Evolutionary conservation across 306 rosid genomes (phyloP), one percentile per base, ranked within the genome.

Genomic region (Inga leiocalycina): DNA sequence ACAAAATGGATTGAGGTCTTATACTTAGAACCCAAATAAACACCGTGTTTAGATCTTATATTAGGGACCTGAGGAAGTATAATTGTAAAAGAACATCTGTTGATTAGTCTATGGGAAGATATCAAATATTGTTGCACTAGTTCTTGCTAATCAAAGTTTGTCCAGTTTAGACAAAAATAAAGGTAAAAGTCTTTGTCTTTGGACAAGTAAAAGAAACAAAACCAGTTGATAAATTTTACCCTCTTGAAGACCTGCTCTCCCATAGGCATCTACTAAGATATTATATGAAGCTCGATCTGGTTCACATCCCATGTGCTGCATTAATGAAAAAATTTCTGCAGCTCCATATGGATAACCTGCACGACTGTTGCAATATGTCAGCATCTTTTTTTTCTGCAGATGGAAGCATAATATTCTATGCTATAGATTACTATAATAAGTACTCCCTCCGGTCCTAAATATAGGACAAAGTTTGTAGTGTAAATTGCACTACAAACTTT

Each of bases 231-330:
- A 76, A 82, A 49, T 37, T 78, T 39, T 90, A 96, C 99, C 99
- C 59, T 90, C 91, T 59, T 89, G 97, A 79, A 94, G 89, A 74
- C 99, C 97, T 80, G 95, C 98, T 87, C 87, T 90, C 68, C 99
- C 99, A 71, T 94, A 96, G 65, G 99, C 98, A 89, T 93, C 99
- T 77, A 96, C 99, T 89, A 94, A 83, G 90, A 96, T 96, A 76
- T 92, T 96, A 83, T 92, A 91, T 65, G 97, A 93, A 39, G 98
- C 99, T 88, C 94, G 89, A 90, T 96, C 97, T 51, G 99, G 97
- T 90, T 96, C 99, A 90, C 98, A 94, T 59, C 98, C 98, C 97
- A 94, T 93, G 84, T 94, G 97, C 88, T 91, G 97, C 98, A 94
- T 92, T 32, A 96, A 89, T 65, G 99, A 96, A 77, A 96, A 96